Percentiles rank a stretch among this genome's conserved stretches.
phyloP scores from a whole-genome alignment of 2,329 filamentous ascomycete species.

The Fusarium caatingaense region DNA sequence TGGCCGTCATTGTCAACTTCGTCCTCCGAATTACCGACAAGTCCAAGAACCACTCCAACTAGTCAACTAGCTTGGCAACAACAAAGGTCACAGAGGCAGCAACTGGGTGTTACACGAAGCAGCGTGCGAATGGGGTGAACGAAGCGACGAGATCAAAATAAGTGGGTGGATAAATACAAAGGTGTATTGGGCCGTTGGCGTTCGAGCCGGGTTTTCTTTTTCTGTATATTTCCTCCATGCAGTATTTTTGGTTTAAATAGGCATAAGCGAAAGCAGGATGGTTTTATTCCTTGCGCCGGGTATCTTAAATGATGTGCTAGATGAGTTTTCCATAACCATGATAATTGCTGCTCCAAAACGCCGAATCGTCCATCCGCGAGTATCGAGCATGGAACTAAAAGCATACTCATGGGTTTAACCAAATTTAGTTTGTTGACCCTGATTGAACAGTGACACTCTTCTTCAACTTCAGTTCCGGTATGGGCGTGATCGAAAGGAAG shows the following conservation, averaged over 20 bases:
- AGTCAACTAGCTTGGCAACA: slow-evolving; percentile 9
- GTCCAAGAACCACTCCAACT: slow-evolving; percentile 52
- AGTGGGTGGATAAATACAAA: slow-evolving; percentile 13
- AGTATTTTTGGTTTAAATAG: slow-evolving; percentile 30
- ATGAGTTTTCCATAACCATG: slow-evolving; percentile 1
- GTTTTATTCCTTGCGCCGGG: slow-evolving; percentile 27
- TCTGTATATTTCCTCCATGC: slow-evolving; percentile 23
- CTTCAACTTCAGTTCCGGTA: slow-evolving; percentile 66
- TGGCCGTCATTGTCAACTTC: slow-evolving; percentile 97
- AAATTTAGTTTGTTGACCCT: slow-evolving; percentile 49
- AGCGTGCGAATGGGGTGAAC: not conserved
- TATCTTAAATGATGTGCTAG: slow-evolving; percentile 32
- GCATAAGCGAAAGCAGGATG: slow-evolving; percentile 31
- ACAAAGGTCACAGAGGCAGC: not conserved
- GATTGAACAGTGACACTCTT: slow-evolving; percentile 61
- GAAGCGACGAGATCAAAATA: not conserved
- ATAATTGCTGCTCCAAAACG: slow-evolving; percentile 13
- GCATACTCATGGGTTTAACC: not conserved
- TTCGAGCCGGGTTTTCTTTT: slow-evolving; percentile 31
- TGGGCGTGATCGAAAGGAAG: slow-evolving; percentile 65
- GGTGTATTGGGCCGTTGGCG: slow-evolving; percentile 35
- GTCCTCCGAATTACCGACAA: slow-evolving; percentile 74
- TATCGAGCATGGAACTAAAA: not conserved
- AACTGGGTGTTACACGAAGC: not conserved
- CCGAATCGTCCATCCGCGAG: slow-evolving; percentile 4